Evolutionary conservation across 2,329 filamentous ascomycete species (phyloP), one percentile per base, ranked within the genome.

Genomic region (Colletotrichum costaricense): DNA sequence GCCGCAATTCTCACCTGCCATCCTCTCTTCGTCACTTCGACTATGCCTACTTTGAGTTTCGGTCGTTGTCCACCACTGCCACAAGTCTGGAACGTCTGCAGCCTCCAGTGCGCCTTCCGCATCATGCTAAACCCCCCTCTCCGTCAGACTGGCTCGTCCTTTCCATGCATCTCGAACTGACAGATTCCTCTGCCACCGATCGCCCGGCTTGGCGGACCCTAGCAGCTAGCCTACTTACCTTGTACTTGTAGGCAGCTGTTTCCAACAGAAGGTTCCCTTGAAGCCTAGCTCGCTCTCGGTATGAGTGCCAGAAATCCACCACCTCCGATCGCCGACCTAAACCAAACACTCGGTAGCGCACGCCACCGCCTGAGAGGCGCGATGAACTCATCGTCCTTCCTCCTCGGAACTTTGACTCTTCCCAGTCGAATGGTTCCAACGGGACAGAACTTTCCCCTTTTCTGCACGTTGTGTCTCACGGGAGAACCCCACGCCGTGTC

Each of bases 401-500:
- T 38, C 35, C 28, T 59, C 26, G 33, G 38, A 30, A 46, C 33
- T 24, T 46, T 71, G 30, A 30, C 24, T 33, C 19, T 30, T 49
- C 38, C 71, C 67, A 66, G 62, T 57, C 35, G 22, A 38, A 35
- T 66, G 71, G 67, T 59, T 57, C 56, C 62, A 65, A 63, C 71
- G 60, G 71, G 71, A 71, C 24, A 24, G 56, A 38, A 42, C 67
- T 33, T 71, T 62, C 35, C 67, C 49, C 35, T n/a, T 63, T 58
- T 42, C 38, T 56, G 55, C 19, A 57, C 38, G 56, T 62, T 56
- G 35, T 70, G 70, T 70, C 57, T 66, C 55, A 66, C n/a, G 42
- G 55, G 55, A 54, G 56, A 56, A 57, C 52, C 67, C 28, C 35
- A 24, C 38, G 14, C 56, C 46, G 60, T 38, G 28, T 26, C 71